Evolutionary conservation across 805 yeast species (phyloP).

Genomic region (Wickerhamomyces tratensis): DNA sequence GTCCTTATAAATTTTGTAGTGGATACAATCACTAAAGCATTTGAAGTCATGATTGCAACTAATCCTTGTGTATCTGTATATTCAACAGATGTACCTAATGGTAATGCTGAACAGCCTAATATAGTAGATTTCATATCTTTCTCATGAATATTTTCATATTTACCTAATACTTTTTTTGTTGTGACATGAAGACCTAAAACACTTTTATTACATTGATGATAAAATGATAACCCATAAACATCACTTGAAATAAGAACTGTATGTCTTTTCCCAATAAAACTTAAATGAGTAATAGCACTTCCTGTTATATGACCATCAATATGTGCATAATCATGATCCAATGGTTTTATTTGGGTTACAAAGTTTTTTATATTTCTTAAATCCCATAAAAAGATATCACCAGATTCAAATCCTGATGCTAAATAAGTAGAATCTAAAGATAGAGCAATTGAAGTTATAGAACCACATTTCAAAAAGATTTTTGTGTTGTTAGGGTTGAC

Average conservation of each 20-base stretch:
- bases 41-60: conserved; percentile 48
- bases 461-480: conserved; percentile 24
- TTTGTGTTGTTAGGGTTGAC: background rate
- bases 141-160: conserved; percentile 19
- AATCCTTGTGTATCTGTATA: conserved; percentile 50
- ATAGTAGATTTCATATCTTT: conserved; percentile 19
- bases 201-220: conserved; percentile 54
- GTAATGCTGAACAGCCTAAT: conserved; percentile 39
- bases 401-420: conserved; percentile 61
- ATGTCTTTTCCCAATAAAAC: conserved; percentile 40
- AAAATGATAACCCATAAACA: conserved; percentile 43
- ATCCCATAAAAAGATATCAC: conserved; percentile 66
- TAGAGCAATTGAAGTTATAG: conserved; percentile 44
- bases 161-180: conserved; percentile 45
- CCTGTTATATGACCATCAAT: conserved; percentile 23
- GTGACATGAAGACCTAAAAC: conserved; percentile 39
- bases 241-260: conserved; percentile 51
- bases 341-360: conserved; percentile 14
- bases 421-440: conserved; percentile 63
- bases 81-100: conserved; percentile 47
- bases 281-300: conserved; percentile 29
- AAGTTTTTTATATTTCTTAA: conserved; percentile 25
- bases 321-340: conserved; percentile 12
- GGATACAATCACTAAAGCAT: conserved; percentile 41
- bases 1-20: conserved; percentile 40